Evolutionary conservation across 2,329 filamentous ascomycete species (phyloP).

Genomic region (Pestalotiopsis sp.): DNA sequence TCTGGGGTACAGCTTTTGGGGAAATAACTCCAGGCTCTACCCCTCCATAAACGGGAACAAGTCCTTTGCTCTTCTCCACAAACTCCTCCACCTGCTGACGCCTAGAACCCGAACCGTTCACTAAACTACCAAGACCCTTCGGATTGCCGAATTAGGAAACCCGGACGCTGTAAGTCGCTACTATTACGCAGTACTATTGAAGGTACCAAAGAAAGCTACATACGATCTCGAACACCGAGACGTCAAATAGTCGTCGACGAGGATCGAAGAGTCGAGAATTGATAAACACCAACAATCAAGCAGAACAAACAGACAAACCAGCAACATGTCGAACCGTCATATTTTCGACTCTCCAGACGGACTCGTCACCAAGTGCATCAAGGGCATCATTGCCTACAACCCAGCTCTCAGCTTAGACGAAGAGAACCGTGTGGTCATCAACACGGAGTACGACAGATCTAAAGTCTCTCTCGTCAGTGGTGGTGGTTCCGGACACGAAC

Average conservation of each 20-base stretch:
- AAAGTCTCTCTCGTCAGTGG: conserved; percentile 53
- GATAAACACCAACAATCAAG: too few relatives aligned
- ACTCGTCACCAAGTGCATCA: conserved; percentile 51
- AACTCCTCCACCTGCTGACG: conserved; percentile 7
- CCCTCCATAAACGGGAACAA: conserved; percentile 5
- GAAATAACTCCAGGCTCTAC: conserved; percentile 4
- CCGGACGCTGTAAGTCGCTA: conserved; percentile 6
- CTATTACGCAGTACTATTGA: not conserved
- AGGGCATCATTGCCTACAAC: conserved; percentile 54
- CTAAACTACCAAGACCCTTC: not conserved
- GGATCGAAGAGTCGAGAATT: not conserved
- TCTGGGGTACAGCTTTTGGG: conserved; percentile 9
- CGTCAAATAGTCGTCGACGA: not conserved
- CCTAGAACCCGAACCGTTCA: conserved; percentile 3
- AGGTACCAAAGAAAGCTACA: too few relatives aligned
- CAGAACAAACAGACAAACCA: conserved; percentile 6
- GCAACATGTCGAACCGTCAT: conserved; percentile 51
- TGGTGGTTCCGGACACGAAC: conserved; percentile 60
- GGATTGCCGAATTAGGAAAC: conserved; percentile 24
- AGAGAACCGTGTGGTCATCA: conserved; percentile 51
- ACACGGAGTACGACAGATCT: conserved; percentile 42
- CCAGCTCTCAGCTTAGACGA: conserved; percentile 50
- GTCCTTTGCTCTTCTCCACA: conserved; percentile 2
- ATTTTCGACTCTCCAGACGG: conserved; percentile 54
- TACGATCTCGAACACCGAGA: not conserved